Base-by-base conservation (phyloP, 495 filamentous ascomycete genomes). In the Aspergillus olivimuriae region DNA sequence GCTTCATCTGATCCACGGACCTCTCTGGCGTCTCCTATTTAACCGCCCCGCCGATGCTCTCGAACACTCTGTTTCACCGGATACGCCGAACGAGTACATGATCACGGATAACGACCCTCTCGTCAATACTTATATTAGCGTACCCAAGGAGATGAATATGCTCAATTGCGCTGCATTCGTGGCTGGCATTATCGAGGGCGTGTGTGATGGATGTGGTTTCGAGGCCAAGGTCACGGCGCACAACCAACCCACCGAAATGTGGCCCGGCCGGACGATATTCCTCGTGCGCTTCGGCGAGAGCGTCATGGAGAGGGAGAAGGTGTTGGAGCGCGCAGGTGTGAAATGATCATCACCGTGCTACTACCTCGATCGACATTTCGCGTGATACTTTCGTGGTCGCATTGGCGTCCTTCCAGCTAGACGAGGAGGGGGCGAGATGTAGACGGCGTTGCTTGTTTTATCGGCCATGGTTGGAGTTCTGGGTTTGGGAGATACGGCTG, bases 101-200 rank as follows among this genome's bases (percentile, higher is more conserved):
- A 88, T 99, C 53, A 82, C 82, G 46, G 92, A 99, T 61, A 95
- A 99, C 60, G 94, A 97, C 56, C 92, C 92, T 31, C 70, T 96
- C 11, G 91, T 97, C 12, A 96, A 95, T 58, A 81, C 81, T 16
- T 96, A 94, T 62, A 85, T 98, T 57, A 85, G 80, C 52, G 86
- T 97, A 26, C 92, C 92, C 17, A 81, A 81, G 49, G 92, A 98
- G 65, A 95, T 98, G 89, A 86, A 73, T 63, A 83, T 90, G 75
- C 76, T 98, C 47, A 98, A 95, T 60, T 96, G 91, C 64, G 92
- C 92, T 18, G 92, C 92, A 10, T 98, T 82, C 53, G 89, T 96
- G 4, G 92, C 94, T 1, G 92, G 92, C 1, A 86, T 98, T 43
- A 82, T 98, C 42, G 92, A 98, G 75, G 92, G 94, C 4, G 83